Evolutionary conservation across 345 rosid species (phyloP).

Genomic region (Arabidopsis thaliana): DNA sequence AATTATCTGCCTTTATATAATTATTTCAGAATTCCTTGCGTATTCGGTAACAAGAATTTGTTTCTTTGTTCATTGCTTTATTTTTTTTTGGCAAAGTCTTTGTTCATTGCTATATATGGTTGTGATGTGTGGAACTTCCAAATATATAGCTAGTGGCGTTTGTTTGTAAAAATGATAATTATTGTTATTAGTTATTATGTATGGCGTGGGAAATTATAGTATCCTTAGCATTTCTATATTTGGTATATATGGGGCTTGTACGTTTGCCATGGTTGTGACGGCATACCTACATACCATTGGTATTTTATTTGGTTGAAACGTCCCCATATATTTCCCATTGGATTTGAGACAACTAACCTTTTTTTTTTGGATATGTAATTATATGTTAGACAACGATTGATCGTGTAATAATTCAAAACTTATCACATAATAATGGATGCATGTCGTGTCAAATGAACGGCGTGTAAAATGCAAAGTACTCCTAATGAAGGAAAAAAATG

Average conservation of each 20-base stretch:
- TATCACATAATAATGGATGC: conserved; percentile 39
- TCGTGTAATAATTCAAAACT: conserved; percentile 34
- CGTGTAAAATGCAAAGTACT: conserved; percentile 35
- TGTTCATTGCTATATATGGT: conserved; percentile 7
- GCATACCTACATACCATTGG: conserved; percentile 39
- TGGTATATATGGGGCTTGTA: conserved; percentile 30
- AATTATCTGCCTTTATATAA: not conserved
- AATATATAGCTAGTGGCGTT: not conserved
- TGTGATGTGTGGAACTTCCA: conserved; percentile 20
- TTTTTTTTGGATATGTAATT: conserved; percentile 9
- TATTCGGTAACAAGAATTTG: conserved; percentile 12
- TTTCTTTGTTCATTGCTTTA: not conserved
- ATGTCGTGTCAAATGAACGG: conserved; percentile 42
- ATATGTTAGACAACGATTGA: conserved; percentile 24
- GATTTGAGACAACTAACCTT: conserved; percentile 9
- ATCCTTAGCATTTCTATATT: conserved; percentile 21
- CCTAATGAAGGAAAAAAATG: conserved; percentile 28
- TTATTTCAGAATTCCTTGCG: conserved; percentile 19
- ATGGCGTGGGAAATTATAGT: conserved; percentile 29
- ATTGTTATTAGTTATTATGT: not conserved
- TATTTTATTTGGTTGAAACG: not conserved
- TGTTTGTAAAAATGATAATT: not conserved
- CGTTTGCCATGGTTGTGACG: conserved; percentile 41
- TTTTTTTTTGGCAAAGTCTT: no score
- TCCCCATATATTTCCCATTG: not conserved